Evolutionary conservation across 176 grass and related monocot species (phyloP).

Genomic region (Musa beccarii): DNA sequence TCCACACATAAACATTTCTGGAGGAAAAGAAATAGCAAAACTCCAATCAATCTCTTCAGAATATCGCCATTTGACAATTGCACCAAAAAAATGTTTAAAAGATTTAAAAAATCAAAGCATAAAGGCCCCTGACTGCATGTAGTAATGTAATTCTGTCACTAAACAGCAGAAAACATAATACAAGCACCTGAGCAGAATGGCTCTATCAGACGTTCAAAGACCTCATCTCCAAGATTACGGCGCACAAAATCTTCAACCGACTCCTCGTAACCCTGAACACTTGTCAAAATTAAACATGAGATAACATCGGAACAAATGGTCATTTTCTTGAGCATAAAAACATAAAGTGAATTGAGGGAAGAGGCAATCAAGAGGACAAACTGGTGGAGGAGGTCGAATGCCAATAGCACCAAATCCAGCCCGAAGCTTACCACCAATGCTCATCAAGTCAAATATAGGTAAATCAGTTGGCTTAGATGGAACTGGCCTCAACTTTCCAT

Average conservation of each 20-base stretch:
- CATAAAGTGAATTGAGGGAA: not conserved
- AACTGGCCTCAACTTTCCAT: constrained; percentile 68
- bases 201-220: constrained; percentile 90
- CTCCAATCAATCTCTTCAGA: not conserved
- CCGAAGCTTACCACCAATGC: constrained; percentile 62
- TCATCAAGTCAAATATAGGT: constrained; percentile 84
- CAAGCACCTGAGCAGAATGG: constrained; percentile 82
- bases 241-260: constrained; percentile 91
- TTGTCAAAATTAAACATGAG: constrained; percentile 27
- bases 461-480: constrained; percentile 72
- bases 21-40: too few species aligned
- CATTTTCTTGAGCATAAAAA: not conserved
- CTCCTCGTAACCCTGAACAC: constrained; percentile 91
- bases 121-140: too few species aligned
- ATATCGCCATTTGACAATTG: not conserved
- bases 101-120: not conserved
- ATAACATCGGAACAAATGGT: not conserved
- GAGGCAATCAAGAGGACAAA: constrained; percentile 46
- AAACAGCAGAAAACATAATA: not conserved
- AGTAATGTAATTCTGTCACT: too few species aligned
- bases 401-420: constrained; percentile 80
- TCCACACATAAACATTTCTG: too few species aligned
- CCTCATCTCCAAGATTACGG: constrained; percentile 84
- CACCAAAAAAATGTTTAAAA: too few species aligned
- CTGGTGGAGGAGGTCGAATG: constrained; percentile 70